Conservation (phyloP, 768 basidiomycete species). For the Termitomyces sp. region DNA sequence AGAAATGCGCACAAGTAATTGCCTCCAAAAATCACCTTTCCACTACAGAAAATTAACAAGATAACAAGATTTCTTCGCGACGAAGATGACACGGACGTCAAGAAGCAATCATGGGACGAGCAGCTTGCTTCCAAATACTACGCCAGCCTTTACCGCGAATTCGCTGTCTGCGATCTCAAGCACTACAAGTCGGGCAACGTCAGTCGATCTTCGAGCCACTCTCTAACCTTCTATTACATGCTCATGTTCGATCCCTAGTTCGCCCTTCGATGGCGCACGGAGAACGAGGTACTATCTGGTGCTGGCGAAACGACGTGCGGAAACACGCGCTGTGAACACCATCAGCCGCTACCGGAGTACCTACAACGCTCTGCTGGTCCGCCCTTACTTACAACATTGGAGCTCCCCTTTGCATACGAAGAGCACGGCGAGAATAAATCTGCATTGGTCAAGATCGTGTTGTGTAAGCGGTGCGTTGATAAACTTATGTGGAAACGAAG, state of each 20-base stretch:
- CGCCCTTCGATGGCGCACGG: constrained; percentile 91
- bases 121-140: constrained; percentile 89
- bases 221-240: not conserved
- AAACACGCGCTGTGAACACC: constrained; percentile 79
- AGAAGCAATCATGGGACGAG: constrained; percentile 70
- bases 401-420: constrained; percentile 86
- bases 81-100: constrained; percentile 40
- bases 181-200: constrained; percentile 94
- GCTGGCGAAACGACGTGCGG: constrained; percentile 87
- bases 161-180: constrained; percentile 89
- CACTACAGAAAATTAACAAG: constrained; percentile 5
- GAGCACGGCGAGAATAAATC: constrained; percentile 75
- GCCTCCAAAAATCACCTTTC: not conserved
- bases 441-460: constrained; percentile 87
- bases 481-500: constrained; percentile 87
- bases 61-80: constrained; percentile 71
- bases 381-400: constrained; percentile 64
- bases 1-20: constrained; percentile 67
- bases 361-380: constrained; percentile 15
- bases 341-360: constrained; percentile 33
- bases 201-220: constrained; percentile 21
- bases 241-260: constrained; percentile 44
- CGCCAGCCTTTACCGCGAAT: constrained; percentile 84
- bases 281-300: constrained; percentile 82
- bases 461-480: constrained; percentile 74